Evolutionary conservation across 2,329 filamentous ascomycete species (phyloP), one percentile per base, ranked within the genome.

Genomic region (Pestalotiopsis sp.): DNA sequence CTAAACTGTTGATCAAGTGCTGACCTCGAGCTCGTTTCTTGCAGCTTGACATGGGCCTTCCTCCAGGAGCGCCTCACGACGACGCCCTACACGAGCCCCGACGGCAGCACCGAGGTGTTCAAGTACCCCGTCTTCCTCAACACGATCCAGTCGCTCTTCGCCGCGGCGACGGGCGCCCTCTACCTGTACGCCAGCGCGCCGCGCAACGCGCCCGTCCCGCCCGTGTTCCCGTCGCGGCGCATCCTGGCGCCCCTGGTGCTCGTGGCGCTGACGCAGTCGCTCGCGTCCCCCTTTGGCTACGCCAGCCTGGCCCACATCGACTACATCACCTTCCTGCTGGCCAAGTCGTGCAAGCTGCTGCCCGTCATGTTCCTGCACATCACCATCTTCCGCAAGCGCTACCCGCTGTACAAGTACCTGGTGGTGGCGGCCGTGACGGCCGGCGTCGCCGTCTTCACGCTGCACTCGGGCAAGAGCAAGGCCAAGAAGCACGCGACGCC

Each of bases 41-140:
- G 14, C 70, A 94, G 95, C 83, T 84, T 99, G 66, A 97, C 95
- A 41, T 99, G 96, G 96, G 96, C 93, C 27, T 91, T 97, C 73
- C 92, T 99, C 70, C 96, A 99, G 86, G 96, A 99, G 82, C 94
- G 96, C 76, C 93, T 99, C 77, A 98, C 96, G 36, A 99, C 96
- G 14, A 98, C 94, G 12, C 87, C 90, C 7, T 96, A 98, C 81
- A 36, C 31, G 31, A 92, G 92, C 69, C 82, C 91, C 25, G 78
- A 84, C 4, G 80, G 86, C 66, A 81, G 86, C 38, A 89, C 88
- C 58, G 91, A 97, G 79, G 90, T 93, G 75, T 99, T 97, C 88
- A 94, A 92, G 73, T 98, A 94, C 81, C 93, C 96, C 68, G 91
- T 99, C 76, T 95, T 98, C 80, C 90, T 99, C 75, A 98, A 98